Conservation (phyloP, 2,329 filamentous ascomycete genomes). For the Apiospora aurea region DNA sequence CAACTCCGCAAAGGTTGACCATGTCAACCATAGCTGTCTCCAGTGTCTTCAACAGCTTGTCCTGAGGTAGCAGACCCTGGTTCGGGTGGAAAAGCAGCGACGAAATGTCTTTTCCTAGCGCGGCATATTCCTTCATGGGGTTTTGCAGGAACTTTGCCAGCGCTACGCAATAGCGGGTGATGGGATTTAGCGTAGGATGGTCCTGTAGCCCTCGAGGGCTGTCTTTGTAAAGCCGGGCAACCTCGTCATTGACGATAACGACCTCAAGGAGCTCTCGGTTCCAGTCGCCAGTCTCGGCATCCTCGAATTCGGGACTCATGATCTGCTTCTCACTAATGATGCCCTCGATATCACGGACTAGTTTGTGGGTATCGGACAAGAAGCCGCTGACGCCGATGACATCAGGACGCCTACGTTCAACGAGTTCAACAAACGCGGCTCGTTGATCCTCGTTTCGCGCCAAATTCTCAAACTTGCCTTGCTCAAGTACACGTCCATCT, state of each 20-base stretch:
- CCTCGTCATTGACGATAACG: constrained; percentile 93
- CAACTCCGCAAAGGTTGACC: constrained; percentile 95
- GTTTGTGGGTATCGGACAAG: constrained; percentile 82
- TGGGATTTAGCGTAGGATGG: constrained; percentile 78
- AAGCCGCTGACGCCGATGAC: constrained; percentile 90
- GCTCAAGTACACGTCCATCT: constrained; percentile 86
- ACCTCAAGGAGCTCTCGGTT: constrained; percentile 84
- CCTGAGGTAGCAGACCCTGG: constrained; percentile 85
- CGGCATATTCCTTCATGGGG: constrained; percentile 95
- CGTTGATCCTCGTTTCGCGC: constrained; percentile 71
- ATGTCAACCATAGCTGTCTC: constrained; percentile 99
- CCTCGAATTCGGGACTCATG: constrained; percentile 81
- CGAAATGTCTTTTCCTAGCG: constrained; percentile 84
- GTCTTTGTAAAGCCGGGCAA: constrained; percentile 94
- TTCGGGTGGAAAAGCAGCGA: constrained; percentile 90
- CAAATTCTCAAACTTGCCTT: constrained; percentile 85
- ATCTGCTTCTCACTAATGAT: constrained; percentile 81
- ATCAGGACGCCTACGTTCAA: constrained; percentile 83
- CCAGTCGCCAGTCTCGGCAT: constrained; percentile 77
- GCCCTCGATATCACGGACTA: constrained; percentile 81
- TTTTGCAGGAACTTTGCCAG: constrained; percentile 93
- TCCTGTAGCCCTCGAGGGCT: constrained; percentile 81
- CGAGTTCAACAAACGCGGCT: constrained; percentile 77
- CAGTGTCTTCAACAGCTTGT: constrained; percentile 84
- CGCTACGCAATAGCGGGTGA: constrained; percentile 89